Evolutionary conservation across 2,329 filamentous ascomycete species (phyloP).

Genomic region (Pestalotiopsis sp.): DNA sequence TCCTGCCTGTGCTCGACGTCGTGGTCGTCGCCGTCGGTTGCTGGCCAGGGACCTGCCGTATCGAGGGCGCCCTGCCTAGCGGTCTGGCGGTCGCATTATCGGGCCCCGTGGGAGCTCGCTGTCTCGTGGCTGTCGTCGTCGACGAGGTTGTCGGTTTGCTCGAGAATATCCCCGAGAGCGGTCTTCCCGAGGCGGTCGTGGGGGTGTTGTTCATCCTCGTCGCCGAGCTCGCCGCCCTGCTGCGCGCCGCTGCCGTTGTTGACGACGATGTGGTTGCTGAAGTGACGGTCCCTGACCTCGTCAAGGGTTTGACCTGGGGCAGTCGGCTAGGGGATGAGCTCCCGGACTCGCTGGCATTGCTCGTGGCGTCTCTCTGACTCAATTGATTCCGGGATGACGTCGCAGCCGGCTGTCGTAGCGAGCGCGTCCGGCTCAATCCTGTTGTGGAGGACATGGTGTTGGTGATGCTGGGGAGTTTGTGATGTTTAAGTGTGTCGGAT

Average conservation of each 20-base stretch:
- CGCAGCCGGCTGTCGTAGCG: conserved; percentile 44
- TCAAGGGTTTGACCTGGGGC: conserved; percentile 43
- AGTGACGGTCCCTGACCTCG: conserved; percentile 31
- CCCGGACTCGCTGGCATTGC: conserved; percentile 27
- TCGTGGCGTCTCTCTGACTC: conserved; percentile 16
- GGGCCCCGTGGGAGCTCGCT: conserved; percentile 11
- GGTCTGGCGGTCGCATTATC: conserved; percentile 23
- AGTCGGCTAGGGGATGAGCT: conserved; percentile 50
- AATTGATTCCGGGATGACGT: conserved; percentile 15
- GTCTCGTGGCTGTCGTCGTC: not conserved
- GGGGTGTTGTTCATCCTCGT: not conserved
- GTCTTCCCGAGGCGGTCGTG: conserved; percentile 5
- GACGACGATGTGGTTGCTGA: conserved; percentile 16
- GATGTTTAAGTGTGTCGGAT: not conserved
- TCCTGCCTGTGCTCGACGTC: conserved; percentile 5
- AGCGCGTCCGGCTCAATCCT: conserved; percentile 45
- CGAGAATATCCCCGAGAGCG: conserved; percentile 11
- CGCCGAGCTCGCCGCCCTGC: conserved; percentile 2
- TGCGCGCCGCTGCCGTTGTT: conserved; percentile 12
- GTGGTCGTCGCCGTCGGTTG: conserved; percentile 5
- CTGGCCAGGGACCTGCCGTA: conserved; percentile 17
- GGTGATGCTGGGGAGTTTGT: conserved; percentile 7
- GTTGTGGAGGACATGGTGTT: conserved; percentile 40
- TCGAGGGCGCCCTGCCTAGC: conserved; percentile 25
- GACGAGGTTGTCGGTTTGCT: not conserved